Evolutionary conservation across 2,329 filamentous ascomycete genomes (phyloP).

Genomic region (Xylariaceae sp.): DNA sequence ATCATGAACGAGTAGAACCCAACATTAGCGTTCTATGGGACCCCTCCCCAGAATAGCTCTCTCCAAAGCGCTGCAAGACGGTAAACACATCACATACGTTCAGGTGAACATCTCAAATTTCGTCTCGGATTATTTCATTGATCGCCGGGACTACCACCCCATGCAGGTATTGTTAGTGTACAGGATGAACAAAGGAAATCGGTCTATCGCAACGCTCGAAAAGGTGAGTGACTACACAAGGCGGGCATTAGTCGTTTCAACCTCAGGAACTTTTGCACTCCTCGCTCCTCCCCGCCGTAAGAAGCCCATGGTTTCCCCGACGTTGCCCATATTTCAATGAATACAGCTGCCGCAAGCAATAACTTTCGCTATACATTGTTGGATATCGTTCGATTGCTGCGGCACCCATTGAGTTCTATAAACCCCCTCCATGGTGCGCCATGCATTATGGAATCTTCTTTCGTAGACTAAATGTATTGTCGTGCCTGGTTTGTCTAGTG

Average conservation of each 20-base stretch:
- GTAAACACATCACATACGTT: too few species aligned
- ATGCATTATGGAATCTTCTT: slow-evolving; percentile 13
- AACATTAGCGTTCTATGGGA: too few species aligned
- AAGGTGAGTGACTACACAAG: slow-evolving; percentile 21
- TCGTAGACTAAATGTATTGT: slow-evolving; percentile 10
- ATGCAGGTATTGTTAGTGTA: slow-evolving; percentile 25
- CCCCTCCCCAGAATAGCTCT: too few species aligned
- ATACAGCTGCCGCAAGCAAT: too few species aligned
- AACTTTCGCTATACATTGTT: too few species aligned
- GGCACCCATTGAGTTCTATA: slow-evolving; percentile 6
- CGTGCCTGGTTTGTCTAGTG: slow-evolving; percentile 39
- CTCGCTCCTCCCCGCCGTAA: slow-evolving; percentile 7
- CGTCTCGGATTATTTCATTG: slow-evolving; percentile 14
- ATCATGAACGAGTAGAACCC: too few species aligned
- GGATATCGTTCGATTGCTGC: too few species aligned
- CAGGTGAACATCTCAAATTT: background rate
- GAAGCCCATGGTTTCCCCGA: background rate
- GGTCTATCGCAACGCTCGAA: slow-evolving; percentile 21
- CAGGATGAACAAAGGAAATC: slow-evolving; percentile 26
- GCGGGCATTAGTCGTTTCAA: slow-evolving; percentile 11
- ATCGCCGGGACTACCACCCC: slow-evolving; percentile 12
- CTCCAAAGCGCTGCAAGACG: too few species aligned
- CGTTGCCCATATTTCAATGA: too few species aligned
- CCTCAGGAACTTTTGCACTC: slow-evolving; percentile 6
- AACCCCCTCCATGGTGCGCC: slow-evolving; percentile 14